Evolutionary conservation across 2,329 filamentous ascomycete species (phyloP).

Genomic region (Aspergillus sp.): DNA sequence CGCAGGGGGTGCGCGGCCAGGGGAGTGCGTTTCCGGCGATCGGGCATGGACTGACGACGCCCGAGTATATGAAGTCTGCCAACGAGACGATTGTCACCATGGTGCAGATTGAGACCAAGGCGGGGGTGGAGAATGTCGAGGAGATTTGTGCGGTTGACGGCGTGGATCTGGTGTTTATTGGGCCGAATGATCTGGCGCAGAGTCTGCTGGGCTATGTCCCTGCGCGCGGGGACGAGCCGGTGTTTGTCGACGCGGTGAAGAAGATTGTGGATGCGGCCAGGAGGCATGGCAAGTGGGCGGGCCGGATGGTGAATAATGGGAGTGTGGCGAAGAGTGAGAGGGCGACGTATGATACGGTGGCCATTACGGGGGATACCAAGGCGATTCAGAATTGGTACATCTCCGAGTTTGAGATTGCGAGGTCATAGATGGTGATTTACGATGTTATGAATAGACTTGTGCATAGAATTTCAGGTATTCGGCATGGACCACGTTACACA

Average conservation of each 20-base stretch:
- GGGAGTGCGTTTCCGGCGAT: conserved; percentile 33
- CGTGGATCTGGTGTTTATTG: conserved; percentile 45
- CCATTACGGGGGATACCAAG: conserved; percentile 52
- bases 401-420: conserved; percentile 31
- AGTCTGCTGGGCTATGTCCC: conserved; percentile 64
- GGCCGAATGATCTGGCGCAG: conserved; percentile 42
- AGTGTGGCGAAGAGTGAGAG: conserved; percentile 45
- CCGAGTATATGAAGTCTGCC: conserved; percentile 40
- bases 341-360: conserved; percentile 49
- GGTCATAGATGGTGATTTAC: not conserved
- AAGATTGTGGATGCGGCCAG: conserved; percentile 62
- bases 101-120: conserved; percentile 46
- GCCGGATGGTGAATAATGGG: conserved; percentile 55
- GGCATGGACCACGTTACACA: too few relatives aligned
- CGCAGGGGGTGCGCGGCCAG: conserved; percentile 34
- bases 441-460: too few relatives aligned
- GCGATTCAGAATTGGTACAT: conserved; percentile 58
- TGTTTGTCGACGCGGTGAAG: conserved; percentile 64
- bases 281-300: conserved; percentile 68
- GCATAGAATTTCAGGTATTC: too few relatives aligned
- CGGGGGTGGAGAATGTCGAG: conserved; percentile 47
- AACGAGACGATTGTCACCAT: conserved; percentile 40
- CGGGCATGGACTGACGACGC: conserved; percentile 38
- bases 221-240: conserved; percentile 58
- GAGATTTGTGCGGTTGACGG: conserved; percentile 45